These are phyloP conservation scores for Mucor velutinosus DNA, from an alignment of 371 early-diverging fungal genomes.

Conservation along the genomic window DNA sequence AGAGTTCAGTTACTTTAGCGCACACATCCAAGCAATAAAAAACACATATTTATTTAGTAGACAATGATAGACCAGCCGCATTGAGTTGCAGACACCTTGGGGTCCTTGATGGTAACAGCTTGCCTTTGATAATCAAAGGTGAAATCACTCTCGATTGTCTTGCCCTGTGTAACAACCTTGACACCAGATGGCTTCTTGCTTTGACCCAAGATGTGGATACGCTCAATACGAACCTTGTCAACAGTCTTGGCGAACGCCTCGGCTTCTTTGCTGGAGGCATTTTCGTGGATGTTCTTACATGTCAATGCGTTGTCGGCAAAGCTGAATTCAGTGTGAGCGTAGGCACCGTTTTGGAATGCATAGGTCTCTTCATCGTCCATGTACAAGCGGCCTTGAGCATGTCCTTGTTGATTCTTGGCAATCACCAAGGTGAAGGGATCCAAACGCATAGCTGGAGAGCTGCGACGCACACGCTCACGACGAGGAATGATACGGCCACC, in stretches of 20 bases:
- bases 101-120: constrained; percentile 66
- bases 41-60: constrained; percentile 16
- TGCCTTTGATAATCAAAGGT: constrained; percentile 24
- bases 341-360: constrained; percentile 66
- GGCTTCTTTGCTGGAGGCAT: constrained; percentile 18
- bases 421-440: constrained; percentile 94
- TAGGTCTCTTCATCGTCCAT: constrained; percentile 92
- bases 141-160: constrained; percentile 10
- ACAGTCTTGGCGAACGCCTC: constrained; percentile 28
- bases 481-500: constrained; percentile 89
- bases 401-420: constrained; percentile 68
- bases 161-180: constrained; percentile 18
- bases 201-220: constrained; percentile 46
- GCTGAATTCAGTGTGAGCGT: constrained; percentile 54
- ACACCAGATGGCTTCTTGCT: constrained; percentile 15
- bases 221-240: constrained; percentile 42
- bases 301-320: constrained; percentile 35
- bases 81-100: constrained; percentile 60
- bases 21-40: constrained; percentile 23
- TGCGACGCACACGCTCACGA: constrained; percentile 85
- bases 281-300: constrained; percentile 30
- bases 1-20: constrained; percentile 50
- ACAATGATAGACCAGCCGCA: constrained; percentile 64
- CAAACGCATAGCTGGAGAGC: constrained; percentile 74
- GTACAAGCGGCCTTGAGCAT: constrained; percentile 80